Base-by-base conservation (phyloP, 2,329 filamentous ascomycete genomes). In the Whalleya microplaca region DNA sequence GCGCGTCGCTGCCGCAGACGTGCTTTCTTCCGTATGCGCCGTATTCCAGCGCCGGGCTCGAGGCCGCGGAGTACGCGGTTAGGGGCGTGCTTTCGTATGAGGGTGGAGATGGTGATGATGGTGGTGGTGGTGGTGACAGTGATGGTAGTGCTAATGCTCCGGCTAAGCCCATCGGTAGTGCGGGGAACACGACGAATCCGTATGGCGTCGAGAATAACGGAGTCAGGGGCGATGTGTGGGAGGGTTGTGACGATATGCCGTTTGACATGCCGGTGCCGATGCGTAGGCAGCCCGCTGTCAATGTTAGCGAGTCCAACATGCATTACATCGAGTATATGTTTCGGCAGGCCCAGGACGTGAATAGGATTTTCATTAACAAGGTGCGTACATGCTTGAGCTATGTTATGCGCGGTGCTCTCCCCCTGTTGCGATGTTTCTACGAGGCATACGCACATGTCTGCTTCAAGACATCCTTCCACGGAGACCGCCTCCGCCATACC, bases 331-430 rank as follows among this genome's bases (percentile, higher is more conserved):
- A 71, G 55, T 75, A 74, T 51, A 61, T 64, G 57, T 75, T 75
- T 46, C 66, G 69, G 18, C 69, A 73, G 48, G 70, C 71, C 44
- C 69, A 71, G 56, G 66, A 73, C 41, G 66, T 75, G 10, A 73
- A 74, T 52, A 67, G 72, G 21, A 72, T 74, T 46, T 74, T 73
- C 53, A 61, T 75, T 37, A 74, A 75, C 48, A 72, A 70, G 62
- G 71, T 71, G 46, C 46, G 66, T 51, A 3, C 12, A 7, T 29
- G 21, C 50, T 12, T 45, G 54, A 21, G 10, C 45, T 9, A 4
- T 21, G 19, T 9, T 48, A 21, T n/a, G n/a, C 23, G 23, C 4
- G 9, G 4, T 27, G 9, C 23, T 27, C 23, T 14, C 45, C 40
- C 12, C 27, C 23, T 9, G 23, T 27, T 9, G 4, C 9, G 23